Evolutionary conservation across 495 filamentous ascomycete species (phyloP), one percentile per base, ranked within the genome.

Genomic region (Penicillium robsamsonii): DNA sequence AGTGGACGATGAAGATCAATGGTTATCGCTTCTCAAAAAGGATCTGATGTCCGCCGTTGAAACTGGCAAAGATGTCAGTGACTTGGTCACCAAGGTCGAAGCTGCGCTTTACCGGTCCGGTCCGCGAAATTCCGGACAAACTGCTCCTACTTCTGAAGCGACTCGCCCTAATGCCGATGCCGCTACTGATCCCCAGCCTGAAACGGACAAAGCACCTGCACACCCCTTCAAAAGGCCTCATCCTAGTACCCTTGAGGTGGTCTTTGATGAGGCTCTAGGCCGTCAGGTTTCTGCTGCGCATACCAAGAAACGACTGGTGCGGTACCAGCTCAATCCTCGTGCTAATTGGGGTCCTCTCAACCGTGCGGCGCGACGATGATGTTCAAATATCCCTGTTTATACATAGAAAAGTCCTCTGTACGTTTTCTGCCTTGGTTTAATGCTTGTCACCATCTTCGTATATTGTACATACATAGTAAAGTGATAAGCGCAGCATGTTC

Each of bases 331-430:
- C 27, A 97, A 97, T 66, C 94, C 94, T 13, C 75, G 85, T 35
- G 84, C 87, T 43, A 92, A 97, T 65, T 98, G 94, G 94, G 94
- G 94, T 0, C 94, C 94, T 0, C 85, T 96, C 84, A 86, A 77
- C 61, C 80, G 84, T 46, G 93, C 93, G 38, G 65, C 69, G 1
- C 51, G 61, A 4, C 43, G 25, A 50, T 60, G 42, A 45, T 58
- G 25, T 22, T 43, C 30, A 50, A 35, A 24, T 37, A 45, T 35
- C 9, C 17, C 33, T n/a, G 15, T 15, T 37, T 7, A 37, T 37
- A 37, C 35, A n/a, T 37, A 17, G 7, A 38, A 38, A 38, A 38
- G 15, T 38, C 7, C n/a, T 38, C 35, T 38, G 35, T 38, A 38
- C n/a, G 35, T 6, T 27, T 27, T 27, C 0, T 27, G 25, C 0